Base-by-base conservation (phyloP, 2,329 filamentous ascomycete genomes). In the Colletotrichum shisoi region DNA sequence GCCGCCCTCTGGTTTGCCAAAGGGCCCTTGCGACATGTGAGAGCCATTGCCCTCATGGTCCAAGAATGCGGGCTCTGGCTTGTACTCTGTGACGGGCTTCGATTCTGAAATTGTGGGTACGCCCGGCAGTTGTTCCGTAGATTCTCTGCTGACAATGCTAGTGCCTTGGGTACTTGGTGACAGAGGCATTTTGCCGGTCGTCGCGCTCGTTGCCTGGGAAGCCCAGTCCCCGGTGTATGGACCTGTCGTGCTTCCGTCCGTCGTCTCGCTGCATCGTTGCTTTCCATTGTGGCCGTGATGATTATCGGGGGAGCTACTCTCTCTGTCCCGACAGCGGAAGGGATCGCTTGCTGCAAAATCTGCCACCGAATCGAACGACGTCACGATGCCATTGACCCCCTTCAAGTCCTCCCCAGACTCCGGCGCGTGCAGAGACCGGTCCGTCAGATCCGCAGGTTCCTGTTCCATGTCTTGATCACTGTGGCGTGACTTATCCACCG, bases 111-210 rank as follows among this genome's bases (percentile, higher is more conserved):
- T 74, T 24, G 78, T 79, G 0, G 80, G 81, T 21, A 83, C 77
- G 69, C 81, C 82, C 44, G 77, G 74, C 3, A 81, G 80, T 19
- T 81, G 81, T 53, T 87, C 86, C 61, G 83, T 73, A 8, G 85
- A 87, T 49, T 87, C 85, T 62, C 82, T 82, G 76, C 87, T 89
- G 70, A 87, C 83, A 69, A 89, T 86, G 75, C 87, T 89, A 19
- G 87, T 89, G 45, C 87, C 87, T 72, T 87, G 83, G 3, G 87
- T 89, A 73, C 87, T 89, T 2, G 87, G 87, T 27, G 87, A 89
- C 42, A 89, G 77, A 3, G 87, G 86, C 83, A 88, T 84, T 76
- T 87, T 88, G 57, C 85, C 84, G 1, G 86, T 89, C 1, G 86
- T 87, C 9, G 86, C 86, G 71, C 85, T 88, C 15, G 87, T 89